Evolutionary conservation across 352 stramenopile species (phyloP).

Genomic region (Phytophthora pseudosyringae): DNA sequence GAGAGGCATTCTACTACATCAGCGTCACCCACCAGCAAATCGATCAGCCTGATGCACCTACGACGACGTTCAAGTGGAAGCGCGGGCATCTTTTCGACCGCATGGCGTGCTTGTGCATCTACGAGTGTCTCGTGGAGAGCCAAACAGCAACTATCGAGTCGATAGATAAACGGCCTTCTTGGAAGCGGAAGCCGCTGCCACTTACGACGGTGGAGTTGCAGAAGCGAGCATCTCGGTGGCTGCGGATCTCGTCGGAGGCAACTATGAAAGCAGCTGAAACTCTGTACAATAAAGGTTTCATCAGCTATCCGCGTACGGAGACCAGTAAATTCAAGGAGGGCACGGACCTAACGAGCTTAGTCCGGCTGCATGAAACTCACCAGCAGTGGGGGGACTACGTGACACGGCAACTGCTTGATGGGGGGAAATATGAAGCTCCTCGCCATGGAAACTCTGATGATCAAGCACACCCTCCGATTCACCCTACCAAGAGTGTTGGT

Average conservation of each 20-base stretch:
- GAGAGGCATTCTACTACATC: constrained; percentile 97
- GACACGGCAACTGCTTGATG: constrained; percentile 54
- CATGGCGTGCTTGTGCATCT: constrained; percentile 92
- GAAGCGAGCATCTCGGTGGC: constrained; percentile 95
- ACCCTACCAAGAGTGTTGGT: constrained; percentile 95
- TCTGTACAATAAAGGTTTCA: constrained; percentile 98
- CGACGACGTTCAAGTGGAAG: constrained; percentile 96
- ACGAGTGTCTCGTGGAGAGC: constrained; percentile 78
- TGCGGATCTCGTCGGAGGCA: constrained; percentile 96
- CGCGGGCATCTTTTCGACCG: constrained; percentile 96
- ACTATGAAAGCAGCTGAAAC: constrained; percentile 97
- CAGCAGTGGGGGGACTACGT: constrained; percentile 86
- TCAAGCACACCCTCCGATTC: constrained; percentile 98
- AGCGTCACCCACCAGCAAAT: constrained; percentile 82
- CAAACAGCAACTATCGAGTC: constrained; percentile 67
- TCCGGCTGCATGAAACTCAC: constrained; percentile 78
- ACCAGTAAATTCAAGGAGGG: constrained; percentile 98
- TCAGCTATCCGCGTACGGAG: constrained; percentile 99
- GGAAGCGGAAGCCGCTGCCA: constrained; percentile 96
- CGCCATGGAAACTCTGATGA: constrained; percentile 94
- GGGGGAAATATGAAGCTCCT: constrained; percentile 82
- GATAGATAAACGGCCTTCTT: constrained; percentile 83
- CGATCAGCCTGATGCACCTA: constrained; percentile 54
- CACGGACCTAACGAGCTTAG: constrained; percentile 87
- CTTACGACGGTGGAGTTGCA: constrained; percentile 99